phyloP scores from a whole-genome alignment of 2,329 filamentous ascomycete genomes.

The Alternaria sp. region DNA sequence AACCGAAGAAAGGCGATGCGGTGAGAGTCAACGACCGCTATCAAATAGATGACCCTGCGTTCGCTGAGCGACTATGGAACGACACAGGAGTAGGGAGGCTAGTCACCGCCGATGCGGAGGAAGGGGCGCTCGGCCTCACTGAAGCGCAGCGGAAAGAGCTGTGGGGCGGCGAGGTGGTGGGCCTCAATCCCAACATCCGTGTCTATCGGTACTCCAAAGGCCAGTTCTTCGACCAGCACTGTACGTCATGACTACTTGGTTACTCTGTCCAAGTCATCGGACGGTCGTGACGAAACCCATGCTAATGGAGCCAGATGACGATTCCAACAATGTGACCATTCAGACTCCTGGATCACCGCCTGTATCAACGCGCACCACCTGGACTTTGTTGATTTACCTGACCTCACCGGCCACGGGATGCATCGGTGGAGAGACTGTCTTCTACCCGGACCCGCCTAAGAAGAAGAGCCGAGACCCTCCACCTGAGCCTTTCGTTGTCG shows the following conservation, averaged over 20 bases:
- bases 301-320: conserved; percentile 67
- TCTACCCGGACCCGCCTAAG: conserved; percentile 70
- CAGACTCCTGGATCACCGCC: conserved; percentile 35
- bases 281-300: neutral
- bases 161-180: conserved; percentile 85
- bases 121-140: conserved; percentile 36
- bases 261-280: neutral
- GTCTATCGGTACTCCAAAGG: conserved; percentile 86
- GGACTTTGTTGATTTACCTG: conserved; percentile 89
- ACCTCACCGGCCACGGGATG: conserved; percentile 78
- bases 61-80: conserved; percentile 78
- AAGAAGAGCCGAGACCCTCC: conserved; percentile 48
- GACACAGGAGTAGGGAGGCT: conserved; percentile 75
- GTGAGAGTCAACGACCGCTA: conserved; percentile 88
- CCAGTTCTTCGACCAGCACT: conserved; percentile 93
- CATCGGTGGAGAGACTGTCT: conserved; percentile 86
- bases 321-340: conserved; percentile 75
- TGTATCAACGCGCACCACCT: conserved; percentile 74
- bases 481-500: conserved; percentile 71
- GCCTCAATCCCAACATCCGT: conserved; percentile 85
- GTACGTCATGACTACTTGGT: conserved; percentile 59
- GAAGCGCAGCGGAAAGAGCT: conserved; percentile 45
- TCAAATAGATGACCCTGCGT: conserved; percentile 76
- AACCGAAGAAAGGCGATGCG: conserved; percentile 80
- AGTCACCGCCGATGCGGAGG: conserved; percentile 46